Percentiles rank a stretch among this genome's conserved stretches.
phyloP scores from a whole-genome alignment of 495 filamentous ascomycete species.

The Penicillium desertorum region DNA sequence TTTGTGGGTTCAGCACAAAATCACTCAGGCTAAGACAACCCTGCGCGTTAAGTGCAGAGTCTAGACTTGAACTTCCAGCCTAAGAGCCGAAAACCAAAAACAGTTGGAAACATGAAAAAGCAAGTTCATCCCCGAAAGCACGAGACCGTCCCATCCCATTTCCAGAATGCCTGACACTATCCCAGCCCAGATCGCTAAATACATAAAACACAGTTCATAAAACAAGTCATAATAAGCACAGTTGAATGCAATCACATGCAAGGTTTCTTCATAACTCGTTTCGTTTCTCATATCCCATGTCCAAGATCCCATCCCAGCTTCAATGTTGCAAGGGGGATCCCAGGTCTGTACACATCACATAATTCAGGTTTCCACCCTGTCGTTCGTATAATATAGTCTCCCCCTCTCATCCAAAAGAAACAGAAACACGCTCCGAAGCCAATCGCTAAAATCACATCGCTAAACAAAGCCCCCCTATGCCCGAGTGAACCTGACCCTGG shows the following conservation, averaged over 20 bases:
- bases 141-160: not conserved
- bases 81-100: not conserved
- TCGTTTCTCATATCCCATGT: conserved; percentile 11
- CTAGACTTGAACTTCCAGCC: not conserved
- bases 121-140: conserved; percentile 4
- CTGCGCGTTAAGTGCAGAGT: conserved; percentile 7
- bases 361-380: conserved; percentile 7
- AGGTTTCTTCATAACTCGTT: conserved; percentile 14
- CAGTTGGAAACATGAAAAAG: not conserved
- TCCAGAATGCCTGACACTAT: not conserved
- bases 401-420: conserved; percentile 5
- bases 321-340: not conserved
- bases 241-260: conserved; percentile 12
- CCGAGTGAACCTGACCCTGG: not conserved
- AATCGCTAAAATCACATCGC: conserved; percentile 15
- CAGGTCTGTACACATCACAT: conserved; percentile 11
- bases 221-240: conserved; percentile 6
- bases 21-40: conserved; percentile 7
- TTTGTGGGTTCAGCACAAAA: conserved; percentile 15
- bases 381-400: conserved; percentile 7
- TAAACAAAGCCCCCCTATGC: conserved; percentile 6
- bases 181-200: conserved; percentile 1
- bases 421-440: conserved; percentile 9
- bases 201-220: not conserved
- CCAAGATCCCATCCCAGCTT: not conserved